Percentiles rank a stretch among this genome's conserved stretches.
Conservation (phyloP, 495 filamentous ascomycete species). For the Cryomyces minteri region DNA sequence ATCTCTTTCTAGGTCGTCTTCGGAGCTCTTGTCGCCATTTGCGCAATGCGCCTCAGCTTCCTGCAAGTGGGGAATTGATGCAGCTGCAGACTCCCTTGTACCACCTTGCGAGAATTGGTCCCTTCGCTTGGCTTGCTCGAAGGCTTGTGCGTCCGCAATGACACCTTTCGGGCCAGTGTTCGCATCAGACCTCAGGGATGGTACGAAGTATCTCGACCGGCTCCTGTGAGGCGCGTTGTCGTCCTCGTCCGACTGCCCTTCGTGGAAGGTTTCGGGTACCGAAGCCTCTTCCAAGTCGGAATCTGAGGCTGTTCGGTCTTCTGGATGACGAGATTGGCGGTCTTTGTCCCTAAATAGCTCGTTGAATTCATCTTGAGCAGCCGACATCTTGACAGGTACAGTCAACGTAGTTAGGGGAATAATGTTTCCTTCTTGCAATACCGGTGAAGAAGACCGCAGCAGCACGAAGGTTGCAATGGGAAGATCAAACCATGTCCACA, state of each 20-base stretch:
- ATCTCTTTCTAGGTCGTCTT: slow-evolving; percentile 35
- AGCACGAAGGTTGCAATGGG: no score
- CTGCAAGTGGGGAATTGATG: not conserved
- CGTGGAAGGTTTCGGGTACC: slow-evolving; percentile 4
- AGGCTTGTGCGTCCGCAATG: slow-evolving; percentile 85
- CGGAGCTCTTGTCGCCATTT: slow-evolving; percentile 20
- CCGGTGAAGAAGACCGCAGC: no score
- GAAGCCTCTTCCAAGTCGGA: slow-evolving; percentile 6
- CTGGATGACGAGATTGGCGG: slow-evolving; percentile 32
- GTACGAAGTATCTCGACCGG: slow-evolving; percentile 38
- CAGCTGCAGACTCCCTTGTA: not conserved
- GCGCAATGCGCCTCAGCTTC: not conserved
- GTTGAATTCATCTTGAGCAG: slow-evolving; percentile 79
- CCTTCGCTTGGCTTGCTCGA: slow-evolving; percentile 60
- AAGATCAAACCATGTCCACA: no score
- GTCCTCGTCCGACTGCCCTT: slow-evolving; percentile 13
- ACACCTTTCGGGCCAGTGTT: slow-evolving; percentile 98
- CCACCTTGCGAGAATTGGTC: slow-evolving; percentile 4
- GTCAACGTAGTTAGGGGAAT: no score
- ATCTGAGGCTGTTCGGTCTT: slow-evolving; percentile 26
- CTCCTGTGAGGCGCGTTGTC: slow-evolving; percentile 37
- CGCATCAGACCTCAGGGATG: slow-evolving; percentile 29
- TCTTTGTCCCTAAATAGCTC: slow-evolving; percentile 41
- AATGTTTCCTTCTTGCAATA: no score
- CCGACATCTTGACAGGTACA: slow-evolving; percentile 13